phyloP scores from a whole-genome alignment of 768 basidiomycete genomes.

The Calocera viscosa region DNA sequence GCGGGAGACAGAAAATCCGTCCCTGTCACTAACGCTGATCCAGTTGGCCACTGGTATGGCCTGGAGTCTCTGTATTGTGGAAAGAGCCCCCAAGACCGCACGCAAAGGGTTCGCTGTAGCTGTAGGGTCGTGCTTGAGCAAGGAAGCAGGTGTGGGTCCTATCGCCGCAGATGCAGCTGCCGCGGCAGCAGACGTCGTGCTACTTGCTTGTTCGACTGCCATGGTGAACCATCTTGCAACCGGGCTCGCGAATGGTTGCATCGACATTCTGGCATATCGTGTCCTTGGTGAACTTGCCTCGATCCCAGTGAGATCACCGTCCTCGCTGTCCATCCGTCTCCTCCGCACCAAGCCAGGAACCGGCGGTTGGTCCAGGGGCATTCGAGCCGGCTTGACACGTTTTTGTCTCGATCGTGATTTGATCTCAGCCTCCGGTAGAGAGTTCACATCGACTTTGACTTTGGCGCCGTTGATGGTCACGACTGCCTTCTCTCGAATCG shows the following conservation, averaged over 20 bases:
- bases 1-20: conserved; percentile 57
- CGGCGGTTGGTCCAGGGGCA: conserved; percentile 88
- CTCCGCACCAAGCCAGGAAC: conserved; percentile 59
- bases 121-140: conserved; percentile 17
- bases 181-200: conserved; percentile 63
- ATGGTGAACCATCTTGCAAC: conserved; percentile 59
- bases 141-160: not conserved
- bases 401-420: conserved; percentile 73
- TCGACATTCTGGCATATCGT: not conserved
- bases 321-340: conserved; percentile 56
- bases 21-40: conserved; percentile 61
- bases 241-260: conserved; percentile 43
- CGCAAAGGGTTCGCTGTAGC: conserved; percentile 60
- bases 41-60: conserved; percentile 46
- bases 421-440: conserved; percentile 74
- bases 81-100: conserved; percentile 67
- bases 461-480: conserved; percentile 86
- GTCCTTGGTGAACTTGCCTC: conserved; percentile 29
- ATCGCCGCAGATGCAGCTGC: conserved; percentile 55
- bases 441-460: conserved; percentile 75
- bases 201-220: conserved; percentile 60
- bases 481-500: conserved; percentile 57
- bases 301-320: conserved; percentile 25
- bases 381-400: conserved; percentile 68
- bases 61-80: conserved; percentile 66